Base-by-base conservation (phyloP, 306 rosid species). In the Nissolia schottii region DNA sequence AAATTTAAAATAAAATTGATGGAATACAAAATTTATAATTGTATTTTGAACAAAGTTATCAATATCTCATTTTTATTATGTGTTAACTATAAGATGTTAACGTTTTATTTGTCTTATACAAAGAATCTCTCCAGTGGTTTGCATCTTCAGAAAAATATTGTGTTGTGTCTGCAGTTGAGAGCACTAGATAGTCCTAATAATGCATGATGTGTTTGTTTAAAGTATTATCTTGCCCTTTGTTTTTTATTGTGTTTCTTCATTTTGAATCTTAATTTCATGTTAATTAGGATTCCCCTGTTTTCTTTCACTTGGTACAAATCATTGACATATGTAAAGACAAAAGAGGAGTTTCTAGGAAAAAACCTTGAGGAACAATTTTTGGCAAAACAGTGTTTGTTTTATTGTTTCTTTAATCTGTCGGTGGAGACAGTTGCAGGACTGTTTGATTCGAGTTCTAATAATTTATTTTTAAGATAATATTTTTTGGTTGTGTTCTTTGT, bases 321-420 rank as follows among this genome's bases (percentile, higher is more conserved):
- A 32, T 32, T 71, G 8, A 28, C 60, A 6, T 12, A 63, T n/a
- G n/a, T 49, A 31, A 70, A 38, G 63, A 80, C 74, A 70, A 77
- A 49, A 22, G 13, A 7, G 73, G 64, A 64, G 64, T 34, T 38
- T 69, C 70, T 6, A 43, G 73, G 62, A 84, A 64, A 59, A 23
- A 16, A 66, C 45, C 4, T 4, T 45, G 25, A 57, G 2, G 40
- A 20, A 19, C 20, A 37, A 70, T 51, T 9, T 34, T 24, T 18
- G 27, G 16, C 58, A 27, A 24, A 16, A 66, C 53, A 20, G 1
- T 56, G n/a, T 43, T 69, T 19, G 22, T 8, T 50, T 41, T 58
- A 29, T 15, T 11, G 5, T 63, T 5, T 29, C 25, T 72, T 13
- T 62, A 1, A 11, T 53, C 22, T 64, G 77, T 55, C 60, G 82